Evolutionary conservation across 805 yeast species (phyloP).

Genomic region (Candida chilensis): DNA sequence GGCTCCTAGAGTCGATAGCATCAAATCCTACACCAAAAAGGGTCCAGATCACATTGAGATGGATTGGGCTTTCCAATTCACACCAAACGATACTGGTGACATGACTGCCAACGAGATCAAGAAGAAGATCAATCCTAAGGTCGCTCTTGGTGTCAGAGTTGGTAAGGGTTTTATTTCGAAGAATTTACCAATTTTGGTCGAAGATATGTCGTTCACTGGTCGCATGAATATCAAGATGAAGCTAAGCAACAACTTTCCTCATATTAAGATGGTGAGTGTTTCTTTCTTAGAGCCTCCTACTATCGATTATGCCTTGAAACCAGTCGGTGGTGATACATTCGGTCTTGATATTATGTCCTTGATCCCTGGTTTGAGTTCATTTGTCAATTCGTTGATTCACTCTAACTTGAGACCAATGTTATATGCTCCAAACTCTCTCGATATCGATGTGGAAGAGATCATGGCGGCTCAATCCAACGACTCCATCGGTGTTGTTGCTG

Average conservation of each 20-base stretch:
- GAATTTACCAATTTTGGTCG: conserved; percentile 68
- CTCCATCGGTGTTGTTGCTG: conserved; percentile 61
- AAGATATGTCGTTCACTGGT: conserved; percentile 72
- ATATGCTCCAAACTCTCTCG: conserved; percentile 76
- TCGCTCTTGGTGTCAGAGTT: conserved; percentile 69
- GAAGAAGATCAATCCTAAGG: conserved; percentile 69
- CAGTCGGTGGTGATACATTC: conserved; percentile 84
- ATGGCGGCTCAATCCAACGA: conserved; percentile 57
- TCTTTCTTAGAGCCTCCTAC: conserved; percentile 72
- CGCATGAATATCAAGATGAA: conserved; percentile 54
- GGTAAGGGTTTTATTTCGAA: conserved; percentile 79
- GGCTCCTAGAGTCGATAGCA: conserved; percentile 66
- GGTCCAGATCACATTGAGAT: conserved; percentile 64
- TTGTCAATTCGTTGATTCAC: conserved; percentile 64
- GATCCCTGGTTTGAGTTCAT: conserved; percentile 68
- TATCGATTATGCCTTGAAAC: conserved; percentile 73
- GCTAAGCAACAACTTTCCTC: conserved; percentile 65
- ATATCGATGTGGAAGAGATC: conserved; percentile 65
- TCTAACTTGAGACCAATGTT: conserved; percentile 67
- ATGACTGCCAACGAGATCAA: conserved; percentile 72
- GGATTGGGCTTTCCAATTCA: conserved; percentile 78
- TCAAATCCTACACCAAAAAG: conserved; percentile 63
- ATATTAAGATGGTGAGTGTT: conserved; percentile 61
- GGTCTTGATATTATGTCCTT: conserved; percentile 81
- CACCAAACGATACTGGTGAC: conserved; percentile 76